phyloP scores from a whole-genome alignment of 2,329 filamentous ascomycete species.

The Aspergillus carbonarius region DNA sequence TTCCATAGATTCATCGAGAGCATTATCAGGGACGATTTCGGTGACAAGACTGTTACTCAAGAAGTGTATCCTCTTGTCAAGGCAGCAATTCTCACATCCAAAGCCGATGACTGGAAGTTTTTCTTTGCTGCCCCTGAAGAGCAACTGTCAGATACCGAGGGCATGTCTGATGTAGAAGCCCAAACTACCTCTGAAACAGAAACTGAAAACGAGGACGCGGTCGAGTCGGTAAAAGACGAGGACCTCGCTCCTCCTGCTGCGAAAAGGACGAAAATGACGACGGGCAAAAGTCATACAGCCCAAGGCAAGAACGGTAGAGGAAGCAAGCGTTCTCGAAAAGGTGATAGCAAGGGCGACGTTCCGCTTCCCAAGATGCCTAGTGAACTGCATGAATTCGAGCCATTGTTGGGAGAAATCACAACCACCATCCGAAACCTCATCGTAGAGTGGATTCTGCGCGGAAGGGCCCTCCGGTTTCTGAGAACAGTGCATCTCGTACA shows the following conservation, averaged over 20 bases:
- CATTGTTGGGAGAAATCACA: slow-evolving; percentile 20
- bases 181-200: background rate
- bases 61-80: slow-evolving; percentile 22
- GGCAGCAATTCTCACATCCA: slow-evolving; percentile 16
- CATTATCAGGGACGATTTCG: slow-evolving; percentile 29
- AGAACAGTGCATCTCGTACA: slow-evolving; percentile 22
- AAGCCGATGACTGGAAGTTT: slow-evolving; percentile 29
- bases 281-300: background rate
- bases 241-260: background rate
- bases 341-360: background rate
- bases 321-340: background rate
- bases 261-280: background rate
- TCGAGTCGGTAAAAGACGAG: background rate
- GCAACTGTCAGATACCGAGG: background rate
- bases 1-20: slow-evolving; percentile 31
- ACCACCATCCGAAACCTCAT: slow-evolving; percentile 21
- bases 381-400: slow-evolving; percentile 16
- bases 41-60: slow-evolving; percentile 28
- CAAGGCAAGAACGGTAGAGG: background rate
- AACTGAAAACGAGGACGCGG: background rate
- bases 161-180: background rate
- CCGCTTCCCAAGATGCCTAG: slow-evolving; percentile 14
- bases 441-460: slow-evolving; percentile 23
- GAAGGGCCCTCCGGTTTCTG: slow-evolving; percentile 26
- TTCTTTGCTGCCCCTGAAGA: slow-evolving; percentile 24